phyloP scores from a whole-genome alignment of 2,329 filamentous ascomycete species.

The Tolypocladium amazonense region DNA sequence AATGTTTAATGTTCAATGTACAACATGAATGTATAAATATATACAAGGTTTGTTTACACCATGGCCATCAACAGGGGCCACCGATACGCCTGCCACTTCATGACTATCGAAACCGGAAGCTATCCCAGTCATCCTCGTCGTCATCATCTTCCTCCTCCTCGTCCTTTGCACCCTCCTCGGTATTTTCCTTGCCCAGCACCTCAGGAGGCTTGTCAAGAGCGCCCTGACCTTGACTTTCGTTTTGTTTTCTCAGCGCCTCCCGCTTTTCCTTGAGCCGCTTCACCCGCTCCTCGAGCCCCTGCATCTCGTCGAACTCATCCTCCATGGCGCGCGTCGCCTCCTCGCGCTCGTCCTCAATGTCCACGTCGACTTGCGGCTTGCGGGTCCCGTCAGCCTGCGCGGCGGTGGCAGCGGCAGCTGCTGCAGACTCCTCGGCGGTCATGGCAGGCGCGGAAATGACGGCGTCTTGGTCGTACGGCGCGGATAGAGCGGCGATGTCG shows the following conservation, averaged over 20 bases:
- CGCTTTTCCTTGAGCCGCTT: slow-evolving; percentile 57
- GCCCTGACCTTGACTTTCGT: slow-evolving; percentile 17
- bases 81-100: neutral
- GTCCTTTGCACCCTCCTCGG: slow-evolving; percentile 24
- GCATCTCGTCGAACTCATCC: slow-evolving; percentile 76
- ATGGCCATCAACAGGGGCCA: neutral
- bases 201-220: slow-evolving; percentile 10
- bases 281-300: slow-evolving; percentile 63
- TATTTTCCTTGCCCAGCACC: slow-evolving; percentile 16
- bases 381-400: slow-evolving; percentile 40
- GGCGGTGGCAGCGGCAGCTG: slow-evolving; percentile 36
- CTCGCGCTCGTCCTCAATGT: slow-evolving; percentile 58
- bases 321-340: slow-evolving; percentile 65
- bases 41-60: neutral
- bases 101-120: slow-evolving; percentile 36
- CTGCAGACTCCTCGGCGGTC: slow-evolving; percentile 50
- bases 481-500: slow-evolving; percentile 50
- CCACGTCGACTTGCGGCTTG: slow-evolving; percentile 42
- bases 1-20: too few relatives aligned
- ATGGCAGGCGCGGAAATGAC: slow-evolving; percentile 61
- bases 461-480: slow-evolving; percentile 32
- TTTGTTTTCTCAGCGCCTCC: slow-evolving; percentile 43
- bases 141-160: slow-evolving; percentile 41
- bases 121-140: slow-evolving; percentile 45
- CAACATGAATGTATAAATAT: neutral